Conservation (phyloP, 179 eudicot species). For the Silene coronaria region DNA sequence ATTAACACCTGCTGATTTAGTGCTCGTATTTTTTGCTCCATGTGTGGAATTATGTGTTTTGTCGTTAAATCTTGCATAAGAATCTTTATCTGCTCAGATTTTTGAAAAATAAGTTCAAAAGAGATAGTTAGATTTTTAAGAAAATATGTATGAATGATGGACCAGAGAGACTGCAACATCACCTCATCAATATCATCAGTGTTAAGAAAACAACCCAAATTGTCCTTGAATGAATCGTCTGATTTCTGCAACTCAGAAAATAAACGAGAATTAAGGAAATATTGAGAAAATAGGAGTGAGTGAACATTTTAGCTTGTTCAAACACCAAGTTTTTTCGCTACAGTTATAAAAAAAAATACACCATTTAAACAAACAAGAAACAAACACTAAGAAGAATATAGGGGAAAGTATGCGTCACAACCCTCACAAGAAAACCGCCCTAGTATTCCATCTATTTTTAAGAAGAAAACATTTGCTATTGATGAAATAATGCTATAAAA, state of each 20-base stretch:
- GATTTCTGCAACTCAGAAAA: constrained; percentile 39
- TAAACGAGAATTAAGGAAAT: neutral
- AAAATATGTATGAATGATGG: neutral
- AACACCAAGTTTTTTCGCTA: neutral
- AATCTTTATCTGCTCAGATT: constrained; percentile 51
- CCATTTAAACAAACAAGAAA: neutral
- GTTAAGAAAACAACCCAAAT: constrained; percentile 53
- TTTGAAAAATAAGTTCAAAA: constrained; percentile 9
- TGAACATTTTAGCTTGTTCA: neutral
- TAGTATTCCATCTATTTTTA: neutral
- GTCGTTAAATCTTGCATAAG: constrained; percentile 77
- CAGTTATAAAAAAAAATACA: neutral
- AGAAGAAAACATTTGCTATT: neutral
- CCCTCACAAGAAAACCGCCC: neutral
- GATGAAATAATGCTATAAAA: neutral
- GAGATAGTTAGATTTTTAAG: neutral
- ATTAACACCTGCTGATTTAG: constrained; percentile 90
- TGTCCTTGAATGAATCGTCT: constrained; percentile 36
- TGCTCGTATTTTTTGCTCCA: constrained; percentile 83
- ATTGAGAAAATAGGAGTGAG: neutral
- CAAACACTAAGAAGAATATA: neutral
- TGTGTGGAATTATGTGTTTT: constrained; percentile 79
- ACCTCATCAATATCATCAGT: constrained; percentile 77
- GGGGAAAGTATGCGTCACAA: neutral
- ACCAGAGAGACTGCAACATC: constrained; percentile 13